Percentiles rank a stretch among this genome's conserved stretches.
phyloP scores from a whole-genome alignment of 345 rosid species.

The Aquilaria sinensis region DNA sequence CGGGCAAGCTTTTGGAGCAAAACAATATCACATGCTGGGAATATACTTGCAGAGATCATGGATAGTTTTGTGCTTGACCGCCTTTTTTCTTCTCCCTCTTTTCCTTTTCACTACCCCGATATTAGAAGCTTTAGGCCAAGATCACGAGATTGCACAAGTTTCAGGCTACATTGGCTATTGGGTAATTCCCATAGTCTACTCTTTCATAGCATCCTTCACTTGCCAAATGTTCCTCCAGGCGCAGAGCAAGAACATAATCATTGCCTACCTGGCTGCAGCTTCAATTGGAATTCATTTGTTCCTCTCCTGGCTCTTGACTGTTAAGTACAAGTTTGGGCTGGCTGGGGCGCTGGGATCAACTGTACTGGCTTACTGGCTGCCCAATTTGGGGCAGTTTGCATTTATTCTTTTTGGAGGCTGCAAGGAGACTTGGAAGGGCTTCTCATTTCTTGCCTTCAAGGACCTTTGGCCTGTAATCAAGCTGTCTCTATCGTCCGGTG shows the following conservation, averaged over 20 bases:
- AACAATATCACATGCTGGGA: slow-evolving; percentile 76
- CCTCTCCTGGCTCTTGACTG: slow-evolving; percentile 61
- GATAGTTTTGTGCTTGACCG: slow-evolving; percentile 36
- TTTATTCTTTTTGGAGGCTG: slow-evolving; percentile 62
- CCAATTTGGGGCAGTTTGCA: slow-evolving; percentile 60
- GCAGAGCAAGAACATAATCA: slow-evolving; percentile 70
- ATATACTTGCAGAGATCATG: slow-evolving; percentile 82
- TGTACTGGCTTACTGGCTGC: slow-evolving; percentile 64
- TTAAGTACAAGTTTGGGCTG: slow-evolving; percentile 45
- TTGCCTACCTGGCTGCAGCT: slow-evolving; percentile 52
- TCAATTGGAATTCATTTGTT: slow-evolving; percentile 38
- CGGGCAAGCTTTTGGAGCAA: slow-evolving; percentile 78
- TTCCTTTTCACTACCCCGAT: slow-evolving; percentile 47
- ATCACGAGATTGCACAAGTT: slow-evolving; percentile 31
- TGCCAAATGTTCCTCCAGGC: slow-evolving; percentile 85
- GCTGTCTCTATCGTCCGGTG: slow-evolving; percentile 70
- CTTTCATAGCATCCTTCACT: slow-evolving; percentile 43
- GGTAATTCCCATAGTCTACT: slow-evolving; percentile 42
- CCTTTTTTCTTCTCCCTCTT: slow-evolving; percentile 45
- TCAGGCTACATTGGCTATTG: slow-evolving; percentile 42
- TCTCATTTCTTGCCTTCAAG: slow-evolving; percentile 48
- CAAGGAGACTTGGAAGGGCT: slow-evolving; percentile 64
- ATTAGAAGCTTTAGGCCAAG: slow-evolving; percentile 52
- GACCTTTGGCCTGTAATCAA: slow-evolving; percentile 62
- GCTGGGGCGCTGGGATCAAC: slow-evolving; percentile 63